Conservation (phyloP, 306 rosid species). For the Prunus kanzakura region DNA sequence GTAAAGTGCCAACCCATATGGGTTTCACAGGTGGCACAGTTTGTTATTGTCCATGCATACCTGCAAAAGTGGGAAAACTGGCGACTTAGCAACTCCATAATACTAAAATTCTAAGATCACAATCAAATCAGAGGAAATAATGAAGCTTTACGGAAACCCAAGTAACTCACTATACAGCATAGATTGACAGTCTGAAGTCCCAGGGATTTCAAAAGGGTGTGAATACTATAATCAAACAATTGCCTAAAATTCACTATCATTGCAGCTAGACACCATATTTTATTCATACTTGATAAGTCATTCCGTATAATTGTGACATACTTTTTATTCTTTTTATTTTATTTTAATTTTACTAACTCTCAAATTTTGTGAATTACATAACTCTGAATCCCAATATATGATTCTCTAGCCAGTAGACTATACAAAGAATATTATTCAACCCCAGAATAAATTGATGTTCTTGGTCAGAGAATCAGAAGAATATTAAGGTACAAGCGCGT, state of each 20-base stretch:
- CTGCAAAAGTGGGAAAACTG: constrained; percentile 38
- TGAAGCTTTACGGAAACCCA: neutral
- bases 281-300: neutral
- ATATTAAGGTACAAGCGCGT: constrained; percentile 29
- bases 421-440: neutral
- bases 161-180: neutral
- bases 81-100: constrained; percentile 22
- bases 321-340: neutral
- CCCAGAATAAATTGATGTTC: too few species aligned
- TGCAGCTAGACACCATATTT: neutral
- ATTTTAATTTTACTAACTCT: neutral
- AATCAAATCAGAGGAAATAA: neutral
- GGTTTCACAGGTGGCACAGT: constrained; percentile 66
- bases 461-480: constrained; percentile 6
- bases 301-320: neutral
- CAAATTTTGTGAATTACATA: neutral
- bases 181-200: neutral
- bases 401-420: neutral
- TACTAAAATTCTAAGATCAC: constrained; percentile 7
- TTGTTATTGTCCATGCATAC: constrained; percentile 81
- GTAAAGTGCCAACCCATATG: constrained; percentile 91
- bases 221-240: neutral
- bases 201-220: neutral
- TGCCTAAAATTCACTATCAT: neutral
- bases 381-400: neutral